These are phyloP conservation scores for Amylocystis lapponica DNA, from an alignment of 768 basidiomycete species.

Conservation along the genomic window DNA sequence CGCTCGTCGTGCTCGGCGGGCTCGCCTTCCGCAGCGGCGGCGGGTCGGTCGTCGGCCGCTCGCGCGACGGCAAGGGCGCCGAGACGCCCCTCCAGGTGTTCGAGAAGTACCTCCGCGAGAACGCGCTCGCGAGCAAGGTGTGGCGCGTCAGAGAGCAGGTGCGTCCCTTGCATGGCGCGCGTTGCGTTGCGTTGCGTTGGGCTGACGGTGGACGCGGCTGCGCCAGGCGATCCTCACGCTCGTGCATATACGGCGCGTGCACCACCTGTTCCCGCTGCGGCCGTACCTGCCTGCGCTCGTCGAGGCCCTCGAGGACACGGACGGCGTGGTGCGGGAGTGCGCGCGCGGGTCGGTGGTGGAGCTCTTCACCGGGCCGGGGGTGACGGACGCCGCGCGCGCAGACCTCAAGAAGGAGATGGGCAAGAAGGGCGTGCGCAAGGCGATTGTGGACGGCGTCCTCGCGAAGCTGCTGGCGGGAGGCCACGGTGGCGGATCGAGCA, in stretches of 20 bases:
- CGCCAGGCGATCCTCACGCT: constrained; percentile 53
- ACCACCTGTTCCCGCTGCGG: constrained; percentile 73
- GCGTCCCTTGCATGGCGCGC: constrained; percentile 20
- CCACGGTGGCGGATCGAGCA: constrained; percentile 31
- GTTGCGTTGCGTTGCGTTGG: not conserved
- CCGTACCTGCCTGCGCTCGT: constrained; percentile 78
- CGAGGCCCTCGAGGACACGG: constrained; percentile 83
- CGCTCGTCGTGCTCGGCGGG: constrained; percentile 68
- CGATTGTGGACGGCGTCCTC: constrained; percentile 78
- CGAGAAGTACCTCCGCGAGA: constrained; percentile 67
- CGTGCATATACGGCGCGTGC: constrained; percentile 64
- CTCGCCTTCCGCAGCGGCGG: constrained; percentile 58
- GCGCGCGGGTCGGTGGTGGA: constrained; percentile 76
- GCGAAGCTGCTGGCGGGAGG: constrained; percentile 51
- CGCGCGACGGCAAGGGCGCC: constrained; percentile 49
- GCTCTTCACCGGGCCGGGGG: constrained; percentile 78
- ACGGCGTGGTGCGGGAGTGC: constrained; percentile 83
- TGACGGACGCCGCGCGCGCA: constrained; percentile 80
- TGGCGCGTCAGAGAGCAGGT: constrained; percentile 88
- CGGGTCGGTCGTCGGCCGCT: constrained; percentile 34
- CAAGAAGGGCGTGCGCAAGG: constrained; percentile 82
- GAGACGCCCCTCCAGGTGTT: constrained; percentile 68
- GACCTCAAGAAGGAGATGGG: constrained; percentile 91
- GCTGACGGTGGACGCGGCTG: not conserved
- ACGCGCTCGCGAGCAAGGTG: constrained; percentile 72